These are phyloP conservation scores for Leccinum disarticulatum DNA, from an alignment of 768 basidiomycete species.

Conservation along the genomic window DNA sequence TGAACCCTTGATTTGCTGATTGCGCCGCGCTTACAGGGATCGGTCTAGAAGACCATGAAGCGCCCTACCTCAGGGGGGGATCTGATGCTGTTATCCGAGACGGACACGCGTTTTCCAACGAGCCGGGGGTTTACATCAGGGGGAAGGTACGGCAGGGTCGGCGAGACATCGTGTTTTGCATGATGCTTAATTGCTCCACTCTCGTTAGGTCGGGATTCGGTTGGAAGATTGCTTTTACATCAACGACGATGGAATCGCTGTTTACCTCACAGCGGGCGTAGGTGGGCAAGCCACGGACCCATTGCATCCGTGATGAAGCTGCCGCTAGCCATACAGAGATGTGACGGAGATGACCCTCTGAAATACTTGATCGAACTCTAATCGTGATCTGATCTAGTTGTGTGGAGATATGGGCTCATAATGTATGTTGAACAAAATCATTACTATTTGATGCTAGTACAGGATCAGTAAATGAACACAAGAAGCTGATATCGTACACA, in stretches of 20 bases:
- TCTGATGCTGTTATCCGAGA: slow-evolving; percentile 53
- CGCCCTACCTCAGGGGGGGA: slow-evolving; percentile 76
- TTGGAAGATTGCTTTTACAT: slow-evolving; percentile 85
- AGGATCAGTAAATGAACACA: slow-evolving; percentile 31
- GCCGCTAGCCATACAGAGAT: slow-evolving; percentile 12
- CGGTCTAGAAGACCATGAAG: slow-evolving; percentile 80
- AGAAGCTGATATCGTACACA: slow-evolving; percentile 26
- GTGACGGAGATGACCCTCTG: slow-evolving; percentile 23
- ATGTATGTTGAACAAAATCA: slow-evolving; percentile 24
- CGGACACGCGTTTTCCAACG: slow-evolving; percentile 80
- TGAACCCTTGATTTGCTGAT: slow-evolving; percentile 17
- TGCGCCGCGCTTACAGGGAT: slow-evolving; percentile 53
- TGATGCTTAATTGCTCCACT: slow-evolving; percentile 11
- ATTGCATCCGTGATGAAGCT: slow-evolving; percentile 33
- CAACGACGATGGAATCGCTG: slow-evolving; percentile 47
- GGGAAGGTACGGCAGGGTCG: slow-evolving; percentile 44
- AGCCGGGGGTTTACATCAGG: slow-evolving; percentile 77
- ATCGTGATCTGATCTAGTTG: slow-evolving; percentile 1
- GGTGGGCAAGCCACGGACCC: slow-evolving; percentile 54
- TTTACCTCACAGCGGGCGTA: slow-evolving; percentile 62
- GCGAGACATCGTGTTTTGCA: background rate
- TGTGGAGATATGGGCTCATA: background rate
- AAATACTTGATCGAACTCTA: background rate
- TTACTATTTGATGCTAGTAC: slow-evolving; percentile 27
- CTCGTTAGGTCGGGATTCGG: slow-evolving; percentile 65